Percentiles rank a stretch among this genome's conserved stretches.
Evolutionary conservation across 129 eudicot genomes (phyloP).

Genomic region (Sambucus nigra): DNA sequence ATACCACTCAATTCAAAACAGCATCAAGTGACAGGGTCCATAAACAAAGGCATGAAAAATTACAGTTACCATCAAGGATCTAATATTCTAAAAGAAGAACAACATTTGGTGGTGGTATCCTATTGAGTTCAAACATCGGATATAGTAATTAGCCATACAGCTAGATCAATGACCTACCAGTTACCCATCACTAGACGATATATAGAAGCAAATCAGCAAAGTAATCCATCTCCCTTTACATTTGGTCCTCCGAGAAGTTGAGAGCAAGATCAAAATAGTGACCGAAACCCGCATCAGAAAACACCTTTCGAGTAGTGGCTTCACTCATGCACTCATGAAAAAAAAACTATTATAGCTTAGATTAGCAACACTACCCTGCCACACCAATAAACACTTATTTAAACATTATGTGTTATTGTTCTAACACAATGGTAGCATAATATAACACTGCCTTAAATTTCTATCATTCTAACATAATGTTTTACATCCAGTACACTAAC

Average conservation of each 20-base stretch:
- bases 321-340: constrained; percentile 85
- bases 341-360: constrained; percentile 50
- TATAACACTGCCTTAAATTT: no score
- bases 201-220: not conserved
- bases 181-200: no score
- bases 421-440: no score
- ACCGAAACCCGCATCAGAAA: constrained; percentile 82
- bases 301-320: constrained; percentile 69
- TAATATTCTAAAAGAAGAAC: no score
- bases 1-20: no score
- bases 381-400: constrained; percentile 64
- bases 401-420: no score
- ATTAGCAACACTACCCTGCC: constrained; percentile 94
- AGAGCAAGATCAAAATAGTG: constrained; percentile 81
- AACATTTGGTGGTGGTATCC: no score
- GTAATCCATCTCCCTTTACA: not conserved
- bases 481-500: no score
- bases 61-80: not conserved
- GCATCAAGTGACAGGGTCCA: not conserved
- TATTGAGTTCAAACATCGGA: not conserved
- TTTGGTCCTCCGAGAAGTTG: constrained; percentile 50
- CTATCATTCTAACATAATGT: no score
- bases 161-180: not conserved
- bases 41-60: not conserved
- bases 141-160: not conserved